Evolutionary conservation across 345 rosid species (phyloP).

Genomic region (Citrus trifoliata): DNA sequence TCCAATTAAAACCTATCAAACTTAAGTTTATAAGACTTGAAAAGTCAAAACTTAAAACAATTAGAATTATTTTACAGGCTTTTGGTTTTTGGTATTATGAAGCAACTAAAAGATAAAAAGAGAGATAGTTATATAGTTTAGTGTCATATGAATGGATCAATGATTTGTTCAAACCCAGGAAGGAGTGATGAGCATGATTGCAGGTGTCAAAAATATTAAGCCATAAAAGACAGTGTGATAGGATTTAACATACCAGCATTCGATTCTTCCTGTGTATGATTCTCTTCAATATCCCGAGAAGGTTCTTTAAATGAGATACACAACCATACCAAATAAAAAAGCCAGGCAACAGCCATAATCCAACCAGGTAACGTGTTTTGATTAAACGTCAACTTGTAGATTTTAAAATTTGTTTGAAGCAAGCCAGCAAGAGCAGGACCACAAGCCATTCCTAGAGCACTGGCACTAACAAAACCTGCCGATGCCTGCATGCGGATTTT

Average conservation of each 20-base stretch:
- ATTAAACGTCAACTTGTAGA: conserved; percentile 77
- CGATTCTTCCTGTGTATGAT: conserved; percentile 29
- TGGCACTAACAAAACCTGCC: conserved; percentile 99
- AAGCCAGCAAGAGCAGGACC: conserved; percentile 99
- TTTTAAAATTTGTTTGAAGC: conserved; percentile 81
- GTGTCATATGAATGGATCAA: neutral
- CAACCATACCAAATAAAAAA: conserved; percentile 76
- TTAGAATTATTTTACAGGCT: neutral
- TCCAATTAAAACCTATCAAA: neutral
- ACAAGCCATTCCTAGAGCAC: conserved; percentile 99
- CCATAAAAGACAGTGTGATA: neutral
- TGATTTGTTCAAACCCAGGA: neutral
- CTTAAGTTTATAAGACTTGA: neutral
- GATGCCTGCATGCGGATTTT: conserved; percentile 96
- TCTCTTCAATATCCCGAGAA: conserved; percentile 51
- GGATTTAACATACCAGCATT: conserved; percentile 43
- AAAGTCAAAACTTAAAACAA: neutral
- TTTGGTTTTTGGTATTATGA: neutral
- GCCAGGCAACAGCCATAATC: conserved; percentile 97
- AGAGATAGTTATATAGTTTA: neutral
- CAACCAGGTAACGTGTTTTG: conserved; percentile 91
- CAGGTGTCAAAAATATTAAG: conserved; percentile 1
- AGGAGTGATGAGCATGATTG: neutral
- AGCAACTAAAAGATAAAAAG: neutral
- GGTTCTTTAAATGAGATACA: conserved; percentile 90